Base-by-base conservation (phyloP, 495 filamentous ascomycete species). In the Parathielavia hyrcaniae region DNA sequence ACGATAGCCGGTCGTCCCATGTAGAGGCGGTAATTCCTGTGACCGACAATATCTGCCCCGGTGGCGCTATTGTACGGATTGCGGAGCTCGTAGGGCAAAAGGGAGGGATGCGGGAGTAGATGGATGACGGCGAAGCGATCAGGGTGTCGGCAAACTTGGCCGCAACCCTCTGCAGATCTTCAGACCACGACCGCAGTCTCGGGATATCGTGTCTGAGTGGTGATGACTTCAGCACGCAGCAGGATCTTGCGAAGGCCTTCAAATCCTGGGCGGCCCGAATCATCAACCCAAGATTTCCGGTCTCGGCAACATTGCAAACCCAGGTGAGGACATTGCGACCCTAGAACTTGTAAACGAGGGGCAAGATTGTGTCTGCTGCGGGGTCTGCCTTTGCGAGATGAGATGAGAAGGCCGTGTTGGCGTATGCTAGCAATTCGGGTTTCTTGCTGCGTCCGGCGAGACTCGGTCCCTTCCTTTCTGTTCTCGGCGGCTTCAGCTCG, bases 1-100 rank as follows among this genome's bases (percentile, higher is more conserved):
- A 64, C 5, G 58, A 64, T 16, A 60, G n/a, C 41, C 62, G 23
- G 14, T 64, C 62, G 35, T 64, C 62, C 62, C 62, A 61, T 16
- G 50, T 13, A 17, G 39, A 10, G n/a, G 48, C 40, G 1, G 50
- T 16, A 11, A 52, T 19, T 13, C 58, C 58, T 0, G 57, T 32
- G 14, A 64, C 43, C 1, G 51, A 46, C 26, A 61, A 40, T 20
- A 41, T 57, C 16, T 39, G 17, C 19, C 49, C 34, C 1, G 0
- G 30, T 14, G 39, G 16, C 45, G 12, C 35, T 45, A 20, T 47
- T 39, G 36, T 49, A 23, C 20, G 49, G 49, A 65, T 57, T 14
- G 48, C 54, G 4, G 63, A 65, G n/a, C 49, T 34, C 1, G 38
- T 35, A 8, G 63, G 63, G n/a, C 59, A 60, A 23, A 65, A 57